These are phyloP conservation scores for Diddensiella caesifluorescens DNA, from an alignment of 805 yeast species.

Conservation along the genomic window DNA sequence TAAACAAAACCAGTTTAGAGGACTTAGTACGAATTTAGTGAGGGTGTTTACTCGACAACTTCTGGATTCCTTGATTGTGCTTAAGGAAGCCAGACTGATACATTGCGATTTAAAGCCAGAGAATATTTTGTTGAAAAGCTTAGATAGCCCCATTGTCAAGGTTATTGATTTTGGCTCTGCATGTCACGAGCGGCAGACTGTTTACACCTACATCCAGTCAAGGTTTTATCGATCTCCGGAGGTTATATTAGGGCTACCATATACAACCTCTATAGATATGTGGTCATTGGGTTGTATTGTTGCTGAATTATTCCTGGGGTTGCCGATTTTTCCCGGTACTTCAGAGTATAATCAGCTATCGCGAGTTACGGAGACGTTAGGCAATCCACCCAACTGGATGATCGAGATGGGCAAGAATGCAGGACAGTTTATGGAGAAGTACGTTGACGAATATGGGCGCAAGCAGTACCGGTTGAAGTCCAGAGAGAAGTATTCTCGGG, in stretches of 20 bases:
- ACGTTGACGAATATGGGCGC: constrained; percentile 33
- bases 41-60: constrained; percentile 74
- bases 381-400: constrained; percentile 92
- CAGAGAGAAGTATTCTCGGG: constrained; percentile 47
- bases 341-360: constrained; percentile 87
- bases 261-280: constrained; percentile 89
- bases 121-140: constrained; percentile 72
- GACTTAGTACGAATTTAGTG: constrained; percentile 74
- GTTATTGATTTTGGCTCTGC: constrained; percentile 96
- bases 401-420: constrained; percentile 90
- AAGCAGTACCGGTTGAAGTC: constrained; percentile 41
- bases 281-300: constrained; percentile 96
- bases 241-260: constrained; percentile 85
- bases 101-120: constrained; percentile 98
- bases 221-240: constrained; percentile 94
- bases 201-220: constrained; percentile 88
- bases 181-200: constrained; percentile 83
- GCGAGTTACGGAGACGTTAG: constrained; percentile 77
- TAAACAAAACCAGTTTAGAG: constrained; percentile 90
- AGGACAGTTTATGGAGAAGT: constrained; percentile 56
- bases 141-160: constrained; percentile 81
- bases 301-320: constrained; percentile 83
- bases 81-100: constrained; percentile 77
- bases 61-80: constrained; percentile 69
- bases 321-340: constrained; percentile 91